Evolutionary conservation across 176 grass and related monocot species (phyloP).

Genomic region (Triticum turgidum): DNA sequence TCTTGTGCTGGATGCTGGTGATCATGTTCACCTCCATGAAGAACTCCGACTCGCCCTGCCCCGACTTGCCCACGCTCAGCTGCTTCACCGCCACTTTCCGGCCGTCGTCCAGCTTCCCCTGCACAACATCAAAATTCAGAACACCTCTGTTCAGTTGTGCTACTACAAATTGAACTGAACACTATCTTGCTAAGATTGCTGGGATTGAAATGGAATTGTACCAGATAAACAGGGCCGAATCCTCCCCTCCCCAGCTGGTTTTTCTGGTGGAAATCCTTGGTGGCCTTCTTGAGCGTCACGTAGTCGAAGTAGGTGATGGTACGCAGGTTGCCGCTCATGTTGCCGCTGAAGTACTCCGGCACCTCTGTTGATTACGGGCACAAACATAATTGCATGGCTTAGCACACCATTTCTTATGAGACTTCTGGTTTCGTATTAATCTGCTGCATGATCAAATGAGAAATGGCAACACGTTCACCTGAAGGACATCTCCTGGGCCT

Average conservation of each 20-base stretch:
- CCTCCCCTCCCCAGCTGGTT: constrained; percentile 63
- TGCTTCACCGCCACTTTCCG: constrained; percentile 73
- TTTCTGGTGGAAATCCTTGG: constrained; percentile 45
- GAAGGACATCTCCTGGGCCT: constrained; percentile 29
- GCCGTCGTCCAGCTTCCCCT: constrained; percentile 57
- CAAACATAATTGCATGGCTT: neutral
- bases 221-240: constrained; percentile 57
- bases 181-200: neutral
- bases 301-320: constrained; percentile 64
- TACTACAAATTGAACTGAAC: neutral
- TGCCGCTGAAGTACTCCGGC: constrained; percentile 55
- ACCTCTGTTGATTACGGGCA: constrained; percentile 5
- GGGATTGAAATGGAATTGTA: neutral
- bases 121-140: neutral
- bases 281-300: constrained; percentile 57
- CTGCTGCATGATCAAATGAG: neutral
- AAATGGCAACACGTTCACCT: constrained; percentile 28
- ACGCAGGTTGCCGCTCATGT: constrained; percentile 64
- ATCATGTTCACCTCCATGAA: constrained; percentile 72
- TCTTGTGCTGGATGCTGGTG: constrained; percentile 77
- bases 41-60: constrained; percentile 72
- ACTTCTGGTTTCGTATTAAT: neutral
- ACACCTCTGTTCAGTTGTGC: neutral
- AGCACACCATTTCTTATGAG: neutral
- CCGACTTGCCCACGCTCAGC: constrained; percentile 51